Evolutionary conservation across 768 basidiomycete species (phyloP).

Genomic region (Agrocybe pediades): DNA sequence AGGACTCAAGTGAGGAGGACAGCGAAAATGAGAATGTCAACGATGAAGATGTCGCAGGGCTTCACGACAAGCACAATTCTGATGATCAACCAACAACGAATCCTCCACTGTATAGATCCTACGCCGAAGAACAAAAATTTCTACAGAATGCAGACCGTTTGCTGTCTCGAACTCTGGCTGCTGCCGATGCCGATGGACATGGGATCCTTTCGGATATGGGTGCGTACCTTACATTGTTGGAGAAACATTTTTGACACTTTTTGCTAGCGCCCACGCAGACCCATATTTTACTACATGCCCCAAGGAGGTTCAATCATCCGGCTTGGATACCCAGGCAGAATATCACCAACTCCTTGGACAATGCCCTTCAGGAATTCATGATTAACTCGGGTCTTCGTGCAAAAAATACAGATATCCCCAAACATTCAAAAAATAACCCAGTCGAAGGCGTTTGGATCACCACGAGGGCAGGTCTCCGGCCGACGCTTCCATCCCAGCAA

Average conservation of each 20-base stretch:
- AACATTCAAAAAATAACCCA: constrained; percentile 24
- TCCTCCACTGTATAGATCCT: constrained; percentile 20
- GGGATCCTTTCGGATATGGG: constrained; percentile 38
- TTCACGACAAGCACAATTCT: too few relatives aligned
- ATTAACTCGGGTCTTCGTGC: constrained; percentile 30
- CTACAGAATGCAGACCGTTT: constrained; percentile 36
- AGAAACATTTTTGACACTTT: not conserved
- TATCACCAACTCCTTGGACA: constrained; percentile 37
- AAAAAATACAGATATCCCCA: not conserved
- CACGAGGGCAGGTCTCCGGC: constrained; percentile 23
- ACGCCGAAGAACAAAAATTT: constrained; percentile 31
- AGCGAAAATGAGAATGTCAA: constrained; percentile 12
- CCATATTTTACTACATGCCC: constrained; percentile 48
- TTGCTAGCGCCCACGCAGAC: constrained; percentile 44
- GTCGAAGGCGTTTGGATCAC: constrained; percentile 55
- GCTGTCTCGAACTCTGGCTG: constrained; percentile 36
- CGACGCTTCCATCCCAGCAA: not conserved
- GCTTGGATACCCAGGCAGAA: constrained; percentile 51
- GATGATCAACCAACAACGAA: constrained; percentile 4
- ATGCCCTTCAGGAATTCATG: constrained; percentile 40
- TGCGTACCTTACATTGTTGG: constrained; percentile 17
- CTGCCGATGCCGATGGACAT: constrained; percentile 32
- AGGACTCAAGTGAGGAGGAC: constrained; percentile 15
- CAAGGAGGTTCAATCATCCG: constrained; percentile 46
- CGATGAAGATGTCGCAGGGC: not conserved